A percentile compares a stretch with the other conserved stretches of the same genome.
These are phyloP conservation scores for Tricharina praecox DNA, from an alignment of 495 filamentous ascomycete species.

Conservation along the genomic window DNA sequence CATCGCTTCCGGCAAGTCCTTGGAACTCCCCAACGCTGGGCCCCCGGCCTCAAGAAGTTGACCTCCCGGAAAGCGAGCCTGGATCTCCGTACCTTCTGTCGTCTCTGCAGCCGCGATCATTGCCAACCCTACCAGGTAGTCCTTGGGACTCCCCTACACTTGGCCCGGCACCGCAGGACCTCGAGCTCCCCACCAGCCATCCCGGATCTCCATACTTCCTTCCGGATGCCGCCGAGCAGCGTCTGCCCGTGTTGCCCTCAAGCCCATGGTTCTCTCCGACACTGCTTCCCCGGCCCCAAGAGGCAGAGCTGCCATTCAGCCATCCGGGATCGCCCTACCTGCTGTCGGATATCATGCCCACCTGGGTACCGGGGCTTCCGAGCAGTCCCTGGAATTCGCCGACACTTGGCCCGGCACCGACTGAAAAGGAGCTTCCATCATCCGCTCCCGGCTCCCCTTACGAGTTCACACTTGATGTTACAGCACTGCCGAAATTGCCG, in stretches of 20 bases:
- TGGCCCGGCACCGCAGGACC: not conserved
- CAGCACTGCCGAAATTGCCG: not conserved
- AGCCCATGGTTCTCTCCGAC: slow-evolving; percentile 3
- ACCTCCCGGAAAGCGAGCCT: not conserved
- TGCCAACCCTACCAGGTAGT: slow-evolving; percentile 1
- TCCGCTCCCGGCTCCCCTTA: slow-evolving; percentile 5
- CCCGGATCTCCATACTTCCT: not conserved
- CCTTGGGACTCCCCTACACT: slow-evolving; percentile 2
- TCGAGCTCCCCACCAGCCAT: not conserved
- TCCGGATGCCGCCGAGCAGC: not conserved
- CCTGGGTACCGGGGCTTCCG: not conserved
- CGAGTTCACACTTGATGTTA: not conserved
- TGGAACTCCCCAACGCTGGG: slow-evolving; percentile 8
- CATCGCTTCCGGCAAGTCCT: slow-evolving; percentile 3
- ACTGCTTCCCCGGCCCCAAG: not conserved
- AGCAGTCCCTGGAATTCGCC: slow-evolving; percentile 4
- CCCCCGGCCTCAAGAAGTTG: not conserved
- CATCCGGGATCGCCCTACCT: not conserved
- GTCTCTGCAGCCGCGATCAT: not conserved
- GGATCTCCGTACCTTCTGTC: not conserved
- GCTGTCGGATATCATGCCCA: not conserved
- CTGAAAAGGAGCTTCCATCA: not conserved
- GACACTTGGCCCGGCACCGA: slow-evolving; percentile 3
- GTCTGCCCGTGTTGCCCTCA: not conserved
- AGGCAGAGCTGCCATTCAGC: not conserved